Evolutionary conservation across 2,329 filamentous ascomycete genomes (phyloP), one percentile per base, ranked within the genome.

Genomic region (Talaromyces sp.): DNA sequence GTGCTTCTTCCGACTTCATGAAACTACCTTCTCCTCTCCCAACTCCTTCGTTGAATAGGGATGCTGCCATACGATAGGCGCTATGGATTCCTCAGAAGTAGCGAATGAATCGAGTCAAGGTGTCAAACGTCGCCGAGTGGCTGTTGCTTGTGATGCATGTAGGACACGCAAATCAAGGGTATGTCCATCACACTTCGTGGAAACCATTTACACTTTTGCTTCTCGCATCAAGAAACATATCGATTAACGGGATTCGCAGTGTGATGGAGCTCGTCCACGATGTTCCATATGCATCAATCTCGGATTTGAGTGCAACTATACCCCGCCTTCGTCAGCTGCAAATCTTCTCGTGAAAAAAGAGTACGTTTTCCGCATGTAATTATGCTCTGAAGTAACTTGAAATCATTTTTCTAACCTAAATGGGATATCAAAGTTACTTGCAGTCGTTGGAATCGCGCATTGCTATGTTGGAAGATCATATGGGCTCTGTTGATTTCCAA

Each of bases 281-380:
- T 47, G 43, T 47, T 47, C 43, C n/a, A 71, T 75, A 27, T 83
- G 81, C 64, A 68, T 66, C 17, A 75, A 79, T 38, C 72, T 81
- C 34, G 78, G 76, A 6, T 80, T 80, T 63, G 79, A 81, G 10
- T 83, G 81, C 68, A 69, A 76, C 36, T 83, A 83, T 70, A 73
- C 75, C 5, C 72, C 78, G 8, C 72, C 76, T 2, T 70, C 71
- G 7, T 75, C 75, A 17, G 71, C 73, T 1, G 72, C 75, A 0
- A 81, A 80, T 69, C 70, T 77, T 0, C 78, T 81, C 47, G 75
- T 79, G 2, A 75, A 76, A 54, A 81, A 80, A 69, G 77, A 80
- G 70, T 78, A 65, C 22, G 66, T 64, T 25, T 29, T 43, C 5
- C 58, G 43, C 31, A 2, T 25, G 43, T 25, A 45, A 34, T 38